Percentiles rank a stretch among this genome's conserved stretches.
phyloP scores from a whole-genome alignment of 768 basidiomycete genomes.

The Jaapia argillacea region DNA sequence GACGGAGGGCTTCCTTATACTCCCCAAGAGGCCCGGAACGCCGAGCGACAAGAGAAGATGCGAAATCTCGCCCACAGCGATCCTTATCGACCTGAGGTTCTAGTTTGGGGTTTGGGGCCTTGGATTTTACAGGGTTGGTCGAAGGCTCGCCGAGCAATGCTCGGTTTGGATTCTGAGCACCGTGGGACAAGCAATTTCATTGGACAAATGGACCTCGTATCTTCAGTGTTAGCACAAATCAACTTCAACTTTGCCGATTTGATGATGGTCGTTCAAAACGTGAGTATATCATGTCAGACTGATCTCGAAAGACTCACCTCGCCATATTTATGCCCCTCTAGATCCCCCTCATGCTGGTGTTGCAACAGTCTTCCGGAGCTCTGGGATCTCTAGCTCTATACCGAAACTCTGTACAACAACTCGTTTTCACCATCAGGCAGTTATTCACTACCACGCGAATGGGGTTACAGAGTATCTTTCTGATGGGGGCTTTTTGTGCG shows the following conservation, averaged over 20 bases:
- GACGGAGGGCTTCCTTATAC: slow-evolving; percentile 34
- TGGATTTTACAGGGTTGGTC: slow-evolving; percentile 83
- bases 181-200: slow-evolving; percentile 25
- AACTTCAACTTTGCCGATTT: slow-evolving; percentile 58
- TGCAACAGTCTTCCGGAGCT: slow-evolving; percentile 63
- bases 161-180: slow-evolving; percentile 49
- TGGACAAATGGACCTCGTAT: slow-evolving; percentile 7
- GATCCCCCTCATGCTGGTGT: slow-evolving; percentile 67
- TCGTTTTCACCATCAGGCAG: slow-evolving; percentile 56
- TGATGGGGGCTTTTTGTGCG: slow-evolving; percentile 81
- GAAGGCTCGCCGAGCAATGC: slow-evolving; percentile 44
- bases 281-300: slow-evolving; percentile 20
- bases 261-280: slow-evolving; percentile 59
- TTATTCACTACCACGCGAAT: slow-evolving; percentile 54
- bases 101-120: slow-evolving; percentile 73
- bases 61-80: slow-evolving; percentile 70
- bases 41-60: slow-evolving; percentile 66
- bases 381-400: slow-evolving; percentile 79
- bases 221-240: slow-evolving; percentile 30
- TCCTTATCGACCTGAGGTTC: slow-evolving; percentile 66
- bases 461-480: slow-evolving; percentile 80
- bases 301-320: background rate
- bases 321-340: slow-evolving; percentile 16
- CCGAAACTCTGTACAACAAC: slow-evolving; percentile 64
- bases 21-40: slow-evolving; percentile 49